Evolutionary conservation across 2,329 filamentous ascomycete species (phyloP).

Genomic region (Neofusicoccum kwambonambiense): DNA sequence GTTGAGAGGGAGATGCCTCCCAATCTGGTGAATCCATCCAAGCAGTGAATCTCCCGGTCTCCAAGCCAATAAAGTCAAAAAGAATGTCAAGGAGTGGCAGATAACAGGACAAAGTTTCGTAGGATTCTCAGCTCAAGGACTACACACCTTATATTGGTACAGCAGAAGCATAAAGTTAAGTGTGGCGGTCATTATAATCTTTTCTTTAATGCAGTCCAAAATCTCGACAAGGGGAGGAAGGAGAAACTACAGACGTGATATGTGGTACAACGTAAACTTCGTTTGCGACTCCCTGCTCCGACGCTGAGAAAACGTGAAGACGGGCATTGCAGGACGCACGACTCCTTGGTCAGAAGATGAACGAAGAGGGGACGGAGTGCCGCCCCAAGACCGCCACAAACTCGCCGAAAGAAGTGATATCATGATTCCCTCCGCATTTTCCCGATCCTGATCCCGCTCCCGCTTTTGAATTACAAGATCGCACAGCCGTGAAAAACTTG

Average conservation of each 20-base stretch:
- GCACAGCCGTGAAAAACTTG: slow-evolving; percentile 8
- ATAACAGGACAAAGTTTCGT: not conserved
- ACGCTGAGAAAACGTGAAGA: not conserved
- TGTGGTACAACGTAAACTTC: slow-evolving; percentile 12
- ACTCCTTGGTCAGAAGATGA: not conserved
- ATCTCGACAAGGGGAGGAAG: not conserved
- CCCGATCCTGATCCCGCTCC: not conserved
- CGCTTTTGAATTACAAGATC: not conserved
- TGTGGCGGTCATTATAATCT: slow-evolving; percentile 8
- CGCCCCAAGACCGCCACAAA: not conserved
- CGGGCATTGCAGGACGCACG: not conserved
- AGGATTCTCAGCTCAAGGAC: no score
- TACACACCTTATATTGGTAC: not conserved
- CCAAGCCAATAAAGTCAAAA: not conserved
- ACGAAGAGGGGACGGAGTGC: not conserved
- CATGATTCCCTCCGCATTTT: not conserved
- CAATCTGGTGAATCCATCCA: not conserved
- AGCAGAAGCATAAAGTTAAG: not conserved
- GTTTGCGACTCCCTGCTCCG: not conserved
- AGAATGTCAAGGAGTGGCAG: not conserved
- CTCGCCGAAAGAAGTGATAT: not conserved
- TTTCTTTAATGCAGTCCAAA: not conserved
- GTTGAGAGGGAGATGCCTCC: no score
- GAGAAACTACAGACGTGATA: slow-evolving; percentile 10
- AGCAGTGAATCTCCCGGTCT: not conserved